Conservation (phyloP, 2,329 filamentous ascomycete genomes). For the Orbilia brochopaga region DNA sequence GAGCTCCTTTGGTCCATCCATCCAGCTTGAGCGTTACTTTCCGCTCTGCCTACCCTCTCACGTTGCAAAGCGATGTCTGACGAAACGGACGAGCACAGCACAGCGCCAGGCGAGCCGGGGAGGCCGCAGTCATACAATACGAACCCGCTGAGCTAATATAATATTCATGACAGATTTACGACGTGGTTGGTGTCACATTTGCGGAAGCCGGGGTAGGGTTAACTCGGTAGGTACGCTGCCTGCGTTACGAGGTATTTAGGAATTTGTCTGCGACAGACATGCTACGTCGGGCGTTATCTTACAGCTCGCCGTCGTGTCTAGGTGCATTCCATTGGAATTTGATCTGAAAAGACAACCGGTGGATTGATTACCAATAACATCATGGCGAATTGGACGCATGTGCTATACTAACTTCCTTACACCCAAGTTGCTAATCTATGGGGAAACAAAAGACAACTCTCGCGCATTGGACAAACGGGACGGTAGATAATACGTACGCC, state of each 20-base stretch:
- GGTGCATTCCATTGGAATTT: neutral
- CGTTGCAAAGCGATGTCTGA: constrained; percentile 22
- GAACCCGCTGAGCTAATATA: constrained; percentile 6
- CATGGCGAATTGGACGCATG: neutral
- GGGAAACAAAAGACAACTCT: neutral
- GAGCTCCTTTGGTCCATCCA: constrained; percentile 3
- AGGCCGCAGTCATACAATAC: constrained; percentile 24
- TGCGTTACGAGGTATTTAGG: constrained; percentile 1
- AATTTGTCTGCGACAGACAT: constrained; percentile 5
- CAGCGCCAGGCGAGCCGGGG: constrained; percentile 28
- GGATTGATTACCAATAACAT: constrained; percentile 2
- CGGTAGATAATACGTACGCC: neutral
- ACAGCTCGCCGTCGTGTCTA: neutral
- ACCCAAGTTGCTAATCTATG: neutral
- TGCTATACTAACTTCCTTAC: too few species aligned
- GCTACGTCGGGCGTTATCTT: neutral
- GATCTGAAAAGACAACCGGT: neutral
- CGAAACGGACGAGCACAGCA: constrained; percentile 20
- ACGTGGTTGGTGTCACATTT: constrained; percentile 3
- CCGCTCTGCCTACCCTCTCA: constrained; percentile 7
- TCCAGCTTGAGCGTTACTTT: too few species aligned
- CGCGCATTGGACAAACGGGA: neutral
- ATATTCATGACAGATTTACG: neutral
- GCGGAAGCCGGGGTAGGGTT: neutral
- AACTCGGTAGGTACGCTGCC: too few species aligned